phyloP scores from a whole-genome alignment of 2,329 filamentous ascomycete species.

The Lasiodiplodia sp. region DNA sequence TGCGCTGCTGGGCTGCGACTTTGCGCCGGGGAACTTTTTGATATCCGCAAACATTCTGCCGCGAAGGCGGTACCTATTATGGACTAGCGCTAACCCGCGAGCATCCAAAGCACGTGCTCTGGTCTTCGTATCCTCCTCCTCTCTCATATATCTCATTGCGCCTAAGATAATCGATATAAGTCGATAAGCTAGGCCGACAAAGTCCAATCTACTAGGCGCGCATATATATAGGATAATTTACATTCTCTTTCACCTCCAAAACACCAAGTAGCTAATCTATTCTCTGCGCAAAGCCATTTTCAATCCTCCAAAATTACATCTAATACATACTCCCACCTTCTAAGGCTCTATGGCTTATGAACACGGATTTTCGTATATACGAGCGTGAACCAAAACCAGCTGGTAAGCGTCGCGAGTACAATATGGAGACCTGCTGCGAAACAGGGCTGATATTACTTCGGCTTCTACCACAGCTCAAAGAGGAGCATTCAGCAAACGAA shows the following conservation, averaged over 20 bases:
- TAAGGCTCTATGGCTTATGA: neutral
- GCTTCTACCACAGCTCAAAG: constrained; percentile 6
- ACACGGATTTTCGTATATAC: neutral
- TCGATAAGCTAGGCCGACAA: neutral
- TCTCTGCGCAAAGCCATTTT: too few species aligned
- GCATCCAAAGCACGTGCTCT: constrained; percentile 3
- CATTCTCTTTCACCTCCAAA: too few species aligned
- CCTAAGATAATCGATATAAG: neutral
- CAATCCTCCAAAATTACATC: too few species aligned
- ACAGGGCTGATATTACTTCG: neutral
- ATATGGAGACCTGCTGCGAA: neutral
- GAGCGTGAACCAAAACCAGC: neutral
- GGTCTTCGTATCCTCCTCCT: neutral
- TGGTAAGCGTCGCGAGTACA: neutral
- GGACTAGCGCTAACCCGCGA: constrained; percentile 3
- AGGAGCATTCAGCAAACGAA: neutral
- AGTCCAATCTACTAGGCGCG: neutral
- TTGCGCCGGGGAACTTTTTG: constrained; percentile 27
- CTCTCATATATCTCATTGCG: too few species aligned
- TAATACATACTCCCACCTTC: too few species aligned
- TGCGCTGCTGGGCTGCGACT: constrained; percentile 20
- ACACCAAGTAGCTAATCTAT: too few species aligned
- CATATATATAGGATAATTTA: neutral
- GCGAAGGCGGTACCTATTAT: constrained; percentile 9
- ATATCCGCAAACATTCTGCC: constrained; percentile 21